phyloP scores from a whole-genome alignment of 192 early-diverging fungal genomes.

The Coemansia sp. region DNA sequence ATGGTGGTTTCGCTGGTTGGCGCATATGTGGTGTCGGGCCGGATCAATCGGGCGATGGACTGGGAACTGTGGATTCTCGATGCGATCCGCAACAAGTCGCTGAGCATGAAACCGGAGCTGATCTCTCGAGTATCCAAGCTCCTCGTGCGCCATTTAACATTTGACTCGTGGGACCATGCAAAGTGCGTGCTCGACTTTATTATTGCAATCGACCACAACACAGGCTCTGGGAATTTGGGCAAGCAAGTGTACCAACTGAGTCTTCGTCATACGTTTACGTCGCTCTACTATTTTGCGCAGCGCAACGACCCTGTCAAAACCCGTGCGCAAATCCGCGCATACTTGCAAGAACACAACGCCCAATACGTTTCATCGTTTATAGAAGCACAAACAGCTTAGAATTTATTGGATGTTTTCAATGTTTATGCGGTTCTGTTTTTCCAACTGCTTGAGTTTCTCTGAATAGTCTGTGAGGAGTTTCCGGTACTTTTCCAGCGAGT shows the following conservation, averaged over 20 bases:
- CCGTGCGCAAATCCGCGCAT: neutral
- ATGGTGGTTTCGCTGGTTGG: conserved; percentile 31
- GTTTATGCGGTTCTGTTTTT: conserved; percentile 13
- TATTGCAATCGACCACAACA: conserved; percentile 15
- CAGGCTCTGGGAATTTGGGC: neutral
- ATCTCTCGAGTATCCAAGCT: conserved; percentile 5
- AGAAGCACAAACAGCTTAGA: neutral
- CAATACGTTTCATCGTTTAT: neutral
- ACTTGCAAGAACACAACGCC: conserved; percentile 10
- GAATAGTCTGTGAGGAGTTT: conserved; percentile 5
- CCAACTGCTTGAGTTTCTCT: conserved; percentile 9
- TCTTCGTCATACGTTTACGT: neutral
- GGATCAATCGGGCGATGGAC: neutral
- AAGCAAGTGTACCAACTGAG: conserved; percentile 1
- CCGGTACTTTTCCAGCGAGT: conserved; percentile 29
- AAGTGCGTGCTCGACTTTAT: conserved; percentile 19
- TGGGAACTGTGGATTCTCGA: conserved; percentile 40
- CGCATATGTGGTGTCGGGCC: conserved; percentile 23
- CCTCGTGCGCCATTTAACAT: conserved; percentile 17
- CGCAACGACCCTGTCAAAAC: neutral
- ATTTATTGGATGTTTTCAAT: conserved; percentile 9
- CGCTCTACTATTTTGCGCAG: neutral
- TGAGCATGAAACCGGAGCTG: conserved; percentile 18
- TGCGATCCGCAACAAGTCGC: conserved; percentile 1
- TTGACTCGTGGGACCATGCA: conserved; percentile 12